Conservation (phyloP, 495 filamentous ascomycete species). For the Aspergillus ostianus region DNA sequence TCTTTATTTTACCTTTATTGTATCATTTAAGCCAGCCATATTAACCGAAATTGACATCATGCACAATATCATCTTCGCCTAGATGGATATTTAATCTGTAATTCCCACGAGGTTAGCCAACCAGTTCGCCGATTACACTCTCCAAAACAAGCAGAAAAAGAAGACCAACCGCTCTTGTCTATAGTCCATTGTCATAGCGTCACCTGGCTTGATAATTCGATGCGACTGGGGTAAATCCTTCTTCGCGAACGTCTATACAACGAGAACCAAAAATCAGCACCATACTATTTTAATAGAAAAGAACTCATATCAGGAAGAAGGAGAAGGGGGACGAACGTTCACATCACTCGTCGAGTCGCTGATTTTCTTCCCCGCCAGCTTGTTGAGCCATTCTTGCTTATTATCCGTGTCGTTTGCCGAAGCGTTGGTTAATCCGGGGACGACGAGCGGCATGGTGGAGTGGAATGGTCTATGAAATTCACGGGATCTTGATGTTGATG, state of each 20-base stretch:
- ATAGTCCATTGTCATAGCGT: slow-evolving; percentile 61
- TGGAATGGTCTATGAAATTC: neutral
- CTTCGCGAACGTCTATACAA: slow-evolving; percentile 67
- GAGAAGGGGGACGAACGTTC: slow-evolving; percentile 35
- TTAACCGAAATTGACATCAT: slow-evolving; percentile 57
- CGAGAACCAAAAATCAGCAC: neutral
- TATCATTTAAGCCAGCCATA: neutral
- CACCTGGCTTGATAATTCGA: slow-evolving; percentile 64
- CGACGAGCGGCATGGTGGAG: slow-evolving; percentile 76
- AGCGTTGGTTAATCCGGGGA: slow-evolving; percentile 55
- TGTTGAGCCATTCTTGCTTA: slow-evolving; percentile 65
- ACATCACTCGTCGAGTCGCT: slow-evolving; percentile 47
- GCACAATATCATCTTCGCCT: slow-evolving; percentile 69
- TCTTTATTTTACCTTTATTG: neutral
- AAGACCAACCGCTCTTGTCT: slow-evolving; percentile 53
- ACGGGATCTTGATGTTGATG: neutral
- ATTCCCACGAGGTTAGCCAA: slow-evolving; percentile 14
- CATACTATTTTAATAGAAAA: neutral
- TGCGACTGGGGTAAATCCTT: slow-evolving; percentile 66
- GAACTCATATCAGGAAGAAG: neutral
- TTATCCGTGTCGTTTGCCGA: slow-evolving; percentile 46
- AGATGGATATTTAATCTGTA: slow-evolving; percentile 70
- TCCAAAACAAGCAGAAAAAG: neutral
- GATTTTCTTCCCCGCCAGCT: slow-evolving; percentile 75
- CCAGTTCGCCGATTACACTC: neutral